phyloP scores from a whole-genome alignment of 257 asterid species.

The Ligustrum vulgare region DNA sequence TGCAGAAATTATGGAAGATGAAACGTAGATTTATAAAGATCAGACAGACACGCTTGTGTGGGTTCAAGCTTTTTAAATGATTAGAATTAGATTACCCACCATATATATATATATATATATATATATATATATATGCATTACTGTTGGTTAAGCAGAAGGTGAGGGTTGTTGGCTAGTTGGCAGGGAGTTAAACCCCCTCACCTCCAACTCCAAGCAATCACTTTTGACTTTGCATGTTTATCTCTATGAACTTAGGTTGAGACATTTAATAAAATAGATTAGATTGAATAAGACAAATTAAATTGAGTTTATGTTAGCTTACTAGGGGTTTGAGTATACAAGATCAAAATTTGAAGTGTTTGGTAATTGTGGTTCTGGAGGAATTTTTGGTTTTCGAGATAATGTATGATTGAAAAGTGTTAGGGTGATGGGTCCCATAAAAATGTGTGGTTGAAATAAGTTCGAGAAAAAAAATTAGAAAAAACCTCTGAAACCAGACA shows the following conservation, averaged over 20 bases:
- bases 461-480: no score
- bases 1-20: background rate
- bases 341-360: no score
- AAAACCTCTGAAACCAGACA: no score
- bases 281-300: background rate
- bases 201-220: constrained; percentile 6
- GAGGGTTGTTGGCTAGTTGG: constrained; percentile 41
- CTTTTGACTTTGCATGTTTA: constrained; percentile 13
- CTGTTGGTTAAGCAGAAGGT: background rate
- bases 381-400: no score
- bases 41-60: background rate
- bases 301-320: no score
- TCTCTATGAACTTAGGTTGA: no score
- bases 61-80: background rate
- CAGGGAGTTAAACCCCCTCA: constrained; percentile 49
- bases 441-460: no score
- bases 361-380: no score
- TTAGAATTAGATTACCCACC: constrained; percentile 70
- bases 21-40: constrained; percentile 11
- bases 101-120: background rate
- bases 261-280: no score
- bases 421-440: no score
- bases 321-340: no score
- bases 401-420: no score
- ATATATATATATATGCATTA: background rate